These are phyloP conservation scores for Actinidia polygama DNA, from an alignment of 179 eudicot species.

Conservation along the genomic window DNA sequence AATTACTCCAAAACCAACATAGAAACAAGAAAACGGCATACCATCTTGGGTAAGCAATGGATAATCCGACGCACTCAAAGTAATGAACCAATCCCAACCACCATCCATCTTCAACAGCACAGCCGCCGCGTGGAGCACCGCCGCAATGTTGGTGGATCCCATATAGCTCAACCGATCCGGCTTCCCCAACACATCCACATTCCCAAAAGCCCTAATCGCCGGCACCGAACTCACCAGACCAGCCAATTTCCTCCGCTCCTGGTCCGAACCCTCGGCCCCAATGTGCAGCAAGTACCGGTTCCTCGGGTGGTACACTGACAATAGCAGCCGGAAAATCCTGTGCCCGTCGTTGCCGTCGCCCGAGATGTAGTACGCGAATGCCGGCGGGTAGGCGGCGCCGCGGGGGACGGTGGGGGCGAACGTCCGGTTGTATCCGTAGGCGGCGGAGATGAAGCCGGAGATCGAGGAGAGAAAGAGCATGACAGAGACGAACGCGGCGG, in stretches of 20 bases:
- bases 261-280: constrained; percentile 58
- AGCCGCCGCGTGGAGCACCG: constrained; percentile 69
- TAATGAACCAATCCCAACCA: constrained; percentile 95
- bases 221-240: constrained; percentile 60
- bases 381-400: constrained; percentile 67
- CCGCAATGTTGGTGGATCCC: constrained; percentile 82
- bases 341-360: constrained; percentile 70
- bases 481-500: constrained; percentile 66
- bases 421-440: constrained; percentile 41
- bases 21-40: constrained; percentile 34
- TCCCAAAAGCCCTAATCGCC: constrained; percentile 63
- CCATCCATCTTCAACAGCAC: constrained; percentile 77
- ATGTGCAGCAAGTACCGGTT: constrained; percentile 83
- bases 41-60: constrained; percentile 94
- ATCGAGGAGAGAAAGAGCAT: constrained; percentile 69
- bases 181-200: constrained; percentile 89
- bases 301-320: constrained; percentile 90
- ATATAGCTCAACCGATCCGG: constrained; percentile 73
- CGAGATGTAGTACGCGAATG: constrained; percentile 84
- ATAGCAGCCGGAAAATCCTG: constrained; percentile 57
- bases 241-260: constrained; percentile 65
- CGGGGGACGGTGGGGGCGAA: constrained; percentile 44
- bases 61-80: constrained; percentile 83
- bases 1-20: background rate
- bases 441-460: constrained; percentile 56